Percentiles rank a stretch among this genome's conserved stretches.
Evolutionary conservation across 768 basidiomycete species (phyloP).

Genomic region (Rhizopogon vesiculosus): DNA sequence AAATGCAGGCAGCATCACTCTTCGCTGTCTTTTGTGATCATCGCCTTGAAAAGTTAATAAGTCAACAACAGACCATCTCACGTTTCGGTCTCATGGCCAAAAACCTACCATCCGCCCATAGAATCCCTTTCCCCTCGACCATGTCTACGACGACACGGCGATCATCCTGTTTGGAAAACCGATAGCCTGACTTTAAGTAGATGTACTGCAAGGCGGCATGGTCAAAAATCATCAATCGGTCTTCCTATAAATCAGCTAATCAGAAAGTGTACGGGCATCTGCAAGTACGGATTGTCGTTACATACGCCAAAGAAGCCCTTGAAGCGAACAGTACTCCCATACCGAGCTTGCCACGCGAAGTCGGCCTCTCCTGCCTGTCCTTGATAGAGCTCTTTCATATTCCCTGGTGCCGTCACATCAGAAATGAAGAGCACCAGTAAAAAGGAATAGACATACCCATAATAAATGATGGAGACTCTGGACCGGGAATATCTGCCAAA

Average conservation of each 20-base stretch:
- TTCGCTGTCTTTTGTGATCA: slow-evolving; percentile 49
- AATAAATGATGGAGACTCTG: no score
- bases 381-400: slow-evolving; percentile 9
- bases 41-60: slow-evolving; percentile 17
- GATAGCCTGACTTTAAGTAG: slow-evolving; percentile 38
- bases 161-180: slow-evolving; percentile 33
- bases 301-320: slow-evolving; percentile 23
- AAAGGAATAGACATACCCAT: no score
- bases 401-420: no score
- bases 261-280: slow-evolving; percentile 2
- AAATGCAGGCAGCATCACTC: slow-evolving; percentile 52
- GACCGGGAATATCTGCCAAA: slow-evolving; percentile 2
- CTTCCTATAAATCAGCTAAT: slow-evolving; percentile 26
- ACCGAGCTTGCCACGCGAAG: slow-evolving; percentile 24
- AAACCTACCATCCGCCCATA: slow-evolving; percentile 36
- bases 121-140: slow-evolving; percentile 29
- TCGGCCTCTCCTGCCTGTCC: slow-evolving; percentile 19
- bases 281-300: neutral
- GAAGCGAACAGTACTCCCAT: slow-evolving; percentile 17
- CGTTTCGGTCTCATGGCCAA: slow-evolving; percentile 8
- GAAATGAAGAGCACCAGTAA: no score
- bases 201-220: slow-evolving; percentile 39
- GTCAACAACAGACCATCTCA: neutral
- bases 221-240: slow-evolving; percentile 42
- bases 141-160: slow-evolving; percentile 11